Base-by-base conservation (phyloP, 768 basidiomycete genomes). In the Astraeus odoratus region DNA sequence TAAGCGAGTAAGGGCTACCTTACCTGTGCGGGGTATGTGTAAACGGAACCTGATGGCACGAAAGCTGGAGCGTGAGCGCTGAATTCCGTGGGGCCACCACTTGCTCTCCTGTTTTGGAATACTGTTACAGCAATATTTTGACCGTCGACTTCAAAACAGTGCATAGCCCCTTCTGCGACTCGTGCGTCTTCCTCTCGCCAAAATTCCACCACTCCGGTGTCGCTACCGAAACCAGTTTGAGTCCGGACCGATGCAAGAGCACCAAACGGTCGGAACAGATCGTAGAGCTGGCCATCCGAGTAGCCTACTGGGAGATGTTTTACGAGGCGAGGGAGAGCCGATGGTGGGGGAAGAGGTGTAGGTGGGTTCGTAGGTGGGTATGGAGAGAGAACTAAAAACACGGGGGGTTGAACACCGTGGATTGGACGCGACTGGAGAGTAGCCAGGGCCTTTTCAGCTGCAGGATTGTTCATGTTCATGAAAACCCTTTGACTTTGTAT, bases 381-480 rank as follows among this genome's bases (percentile, higher is more conserved):
- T 2, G 90, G 88, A 2, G 90, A 91, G 35, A 93, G 72, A 18
- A 81, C 73, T 38, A 92, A 71, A 43, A 69, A 66, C 1, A 81
- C 78, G 3, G 78, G 69, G 1, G 83, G 80, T 16, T 70, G 65
- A 19, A 79, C 58, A 42, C 72, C 77, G 9, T 81, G 83, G 33
- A 91, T 73, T 34, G 77, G 77, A 52, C 85, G 83, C 52, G 79
- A 77, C 63, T 91, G 85, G 38, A 93, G 71, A 8, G 83, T 91
- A 12, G 89, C 83, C 20, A 93, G 72, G 12, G 91, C 91, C 64
- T 90, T 92, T 67, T 92, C 89, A 51, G 91, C 91, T 92, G 66
- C 16, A 46, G 10, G 26, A 24, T 50, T 24, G 24, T 39, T 18
- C 18, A 10, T 6, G 36, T 53, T 9, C 34, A 52, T 48, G 26